Evolutionary conservation across 345 rosid species (phyloP).

Genomic region (Hibiscus tridactylites): DNA sequence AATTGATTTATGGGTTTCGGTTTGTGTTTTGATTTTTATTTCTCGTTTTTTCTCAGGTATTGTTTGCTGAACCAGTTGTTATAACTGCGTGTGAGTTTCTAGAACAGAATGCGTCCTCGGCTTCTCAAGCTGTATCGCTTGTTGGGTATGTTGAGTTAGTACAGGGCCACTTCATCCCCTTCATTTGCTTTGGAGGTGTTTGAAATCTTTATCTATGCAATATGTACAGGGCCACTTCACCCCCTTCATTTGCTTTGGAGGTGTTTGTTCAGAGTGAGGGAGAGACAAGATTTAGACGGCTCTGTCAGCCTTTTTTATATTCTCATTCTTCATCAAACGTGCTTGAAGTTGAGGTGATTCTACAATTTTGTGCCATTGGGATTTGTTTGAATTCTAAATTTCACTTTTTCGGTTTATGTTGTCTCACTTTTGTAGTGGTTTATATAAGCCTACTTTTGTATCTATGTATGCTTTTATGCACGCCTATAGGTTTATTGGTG

Average conservation of each 20-base stretch:
- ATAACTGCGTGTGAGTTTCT: slow-evolving; percentile 91
- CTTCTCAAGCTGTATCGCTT: slow-evolving; percentile 69
- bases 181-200: slow-evolving; percentile 96
- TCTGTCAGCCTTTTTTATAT: slow-evolving; percentile 91
- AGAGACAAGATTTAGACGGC: slow-evolving; percentile 90
- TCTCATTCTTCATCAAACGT: slow-evolving; percentile 94
- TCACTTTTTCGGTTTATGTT: not conserved
- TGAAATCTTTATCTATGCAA: slow-evolving; percentile 13
- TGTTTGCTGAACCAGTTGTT: slow-evolving; percentile 88
- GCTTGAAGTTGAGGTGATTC: slow-evolving; percentile 82
- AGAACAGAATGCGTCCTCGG: slow-evolving; percentile 80
- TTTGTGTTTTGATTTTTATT: not conserved
- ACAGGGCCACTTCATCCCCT: slow-evolving; percentile 94
- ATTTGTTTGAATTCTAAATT: not conserved
- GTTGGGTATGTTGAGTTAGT: slow-evolving; percentile 52
- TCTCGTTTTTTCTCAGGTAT: slow-evolving; percentile 38
- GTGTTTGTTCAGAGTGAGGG: slow-evolving; percentile 66
- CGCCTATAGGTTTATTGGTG: no score
- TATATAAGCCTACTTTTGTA: no score
- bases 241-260: slow-evolving; percentile 98
- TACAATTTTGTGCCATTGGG: not conserved
- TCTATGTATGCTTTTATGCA: no score
- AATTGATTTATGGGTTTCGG: not conserved
- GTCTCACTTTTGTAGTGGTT: not conserved
- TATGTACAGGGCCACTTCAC: slow-evolving; percentile 78